Conservation (phyloP, 2,329 filamentous ascomycete species). For the Aspergillus pseudoglaucus region DNA sequence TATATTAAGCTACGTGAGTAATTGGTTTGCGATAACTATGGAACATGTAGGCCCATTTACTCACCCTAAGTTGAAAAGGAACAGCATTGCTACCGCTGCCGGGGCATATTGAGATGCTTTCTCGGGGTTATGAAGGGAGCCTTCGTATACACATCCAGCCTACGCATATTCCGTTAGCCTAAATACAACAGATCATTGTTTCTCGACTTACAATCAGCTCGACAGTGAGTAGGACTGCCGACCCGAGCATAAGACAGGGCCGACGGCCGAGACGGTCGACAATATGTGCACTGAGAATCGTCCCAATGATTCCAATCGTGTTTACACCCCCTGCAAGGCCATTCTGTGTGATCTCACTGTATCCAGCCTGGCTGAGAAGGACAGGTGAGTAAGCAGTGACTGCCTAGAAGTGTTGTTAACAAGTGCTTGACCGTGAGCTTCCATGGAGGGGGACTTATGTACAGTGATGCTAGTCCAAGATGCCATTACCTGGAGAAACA, state of each 20-base stretch:
- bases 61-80: slow-evolving; percentile 32
- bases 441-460: too few species aligned
- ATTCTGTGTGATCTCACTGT: slow-evolving; percentile 35
- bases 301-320: slow-evolving; percentile 47
- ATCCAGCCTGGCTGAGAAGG: slow-evolving; percentile 25
- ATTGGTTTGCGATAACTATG: background rate
- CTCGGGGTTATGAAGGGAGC: slow-evolving; percentile 28
- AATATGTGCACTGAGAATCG: slow-evolving; percentile 46
- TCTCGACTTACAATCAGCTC: slow-evolving; percentile 31
- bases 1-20: background rate
- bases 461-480: slow-evolving; percentile 37
- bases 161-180: background rate
- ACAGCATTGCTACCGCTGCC: slow-evolving; percentile 44
- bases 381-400: slow-evolving; percentile 32
- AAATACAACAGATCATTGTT: background rate
- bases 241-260: slow-evolving; percentile 36
- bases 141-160: slow-evolving; percentile 41
- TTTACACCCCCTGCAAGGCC: slow-evolving; percentile 48
- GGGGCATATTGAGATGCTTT: slow-evolving; percentile 37
- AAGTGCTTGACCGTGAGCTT: too few species aligned
- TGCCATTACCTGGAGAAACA: slow-evolving; percentile 43
- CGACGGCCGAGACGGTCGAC: slow-evolving; percentile 46
- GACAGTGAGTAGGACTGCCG: slow-evolving; percentile 34
- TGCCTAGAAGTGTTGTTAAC: slow-evolving; percentile 9
- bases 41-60: background rate